Percentiles rank a stretch among this genome's conserved stretches.
Conservation (phyloP, 2,329 filamentous ascomycete genomes). For the Aspergillus sojae region DNA sequence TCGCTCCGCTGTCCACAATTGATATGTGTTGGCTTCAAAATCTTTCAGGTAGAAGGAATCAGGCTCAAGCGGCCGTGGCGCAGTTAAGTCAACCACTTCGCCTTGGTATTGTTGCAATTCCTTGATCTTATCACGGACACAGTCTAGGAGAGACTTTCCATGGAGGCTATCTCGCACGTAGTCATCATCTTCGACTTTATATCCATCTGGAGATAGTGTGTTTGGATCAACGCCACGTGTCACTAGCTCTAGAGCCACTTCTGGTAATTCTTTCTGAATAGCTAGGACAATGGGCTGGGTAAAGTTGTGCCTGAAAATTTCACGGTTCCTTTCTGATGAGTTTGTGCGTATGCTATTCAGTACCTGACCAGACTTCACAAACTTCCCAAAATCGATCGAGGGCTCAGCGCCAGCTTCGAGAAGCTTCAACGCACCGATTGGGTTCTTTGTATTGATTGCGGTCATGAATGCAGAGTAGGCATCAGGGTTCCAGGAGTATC, state of each 20-base stretch:
- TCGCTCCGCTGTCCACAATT: slow-evolving; percentile 55
- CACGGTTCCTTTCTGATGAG: slow-evolving; percentile 53
- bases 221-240: slow-evolving; percentile 68
- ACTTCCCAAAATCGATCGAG: slow-evolving; percentile 60
- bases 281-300: slow-evolving; percentile 71
- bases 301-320: slow-evolving; percentile 49
- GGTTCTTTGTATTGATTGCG: slow-evolving; percentile 60
- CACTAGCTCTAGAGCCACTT: slow-evolving; percentile 62
- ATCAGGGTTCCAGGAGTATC: slow-evolving; percentile 34
- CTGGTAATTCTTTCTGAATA: slow-evolving; percentile 52
- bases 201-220: slow-evolving; percentile 50
- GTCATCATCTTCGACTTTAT: slow-evolving; percentile 18
- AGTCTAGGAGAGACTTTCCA: slow-evolving; percentile 58
- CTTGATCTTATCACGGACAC: slow-evolving; percentile 58
- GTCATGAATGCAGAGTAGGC: slow-evolving; percentile 58
- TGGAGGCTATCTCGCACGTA: neutral
- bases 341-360: slow-evolving; percentile 29
- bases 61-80: slow-evolving; percentile 28
- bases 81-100: slow-evolving; percentile 25
- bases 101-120: slow-evolving; percentile 52
- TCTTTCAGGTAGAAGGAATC: slow-evolving; percentile 57
- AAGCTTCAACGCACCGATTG: slow-evolving; percentile 59
- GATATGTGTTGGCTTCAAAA: slow-evolving; percentile 61
- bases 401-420: slow-evolving; percentile 65
- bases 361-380: slow-evolving; percentile 30